These are phyloP conservation scores for Tricholoma terreum DNA, from an alignment of 768 basidiomycete species.

Conservation along the genomic window DNA sequence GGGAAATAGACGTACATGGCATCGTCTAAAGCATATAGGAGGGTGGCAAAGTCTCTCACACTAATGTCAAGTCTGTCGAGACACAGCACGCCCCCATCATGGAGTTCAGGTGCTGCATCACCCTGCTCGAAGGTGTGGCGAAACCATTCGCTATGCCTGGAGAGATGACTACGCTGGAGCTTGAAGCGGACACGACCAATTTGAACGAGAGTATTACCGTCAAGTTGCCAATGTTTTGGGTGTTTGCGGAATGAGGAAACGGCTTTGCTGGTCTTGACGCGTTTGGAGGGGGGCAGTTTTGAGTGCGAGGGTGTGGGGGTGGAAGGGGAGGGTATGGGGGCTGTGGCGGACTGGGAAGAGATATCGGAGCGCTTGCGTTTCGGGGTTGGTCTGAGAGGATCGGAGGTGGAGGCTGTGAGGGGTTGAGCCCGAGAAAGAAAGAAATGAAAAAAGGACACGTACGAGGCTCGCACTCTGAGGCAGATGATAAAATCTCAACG, in stretches of 20 bases:
- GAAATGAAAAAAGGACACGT: neutral
- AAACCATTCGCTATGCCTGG: slow-evolving; percentile 32
- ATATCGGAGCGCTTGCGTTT: neutral
- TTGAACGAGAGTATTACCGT: slow-evolving; percentile 34
- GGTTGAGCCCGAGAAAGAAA: neutral
- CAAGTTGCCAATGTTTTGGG: slow-evolving; percentile 29
- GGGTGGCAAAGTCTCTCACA: slow-evolving; percentile 29
- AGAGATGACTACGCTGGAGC: slow-evolving; percentile 34
- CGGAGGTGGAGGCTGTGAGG: neutral
- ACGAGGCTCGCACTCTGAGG: neutral
- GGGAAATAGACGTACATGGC: slow-evolving; percentile 25
- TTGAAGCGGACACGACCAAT: slow-evolving; percentile 32
- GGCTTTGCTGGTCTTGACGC: neutral
- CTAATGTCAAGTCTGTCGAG: slow-evolving; percentile 19
- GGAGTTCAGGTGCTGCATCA: slow-evolving; percentile 10
- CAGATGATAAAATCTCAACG: neutral
- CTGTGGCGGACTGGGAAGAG: neutral
- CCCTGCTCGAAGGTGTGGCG: slow-evolving; percentile 11
- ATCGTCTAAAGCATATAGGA: slow-evolving; percentile 31
- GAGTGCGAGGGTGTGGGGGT: neutral
- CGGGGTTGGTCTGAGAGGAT: neutral
- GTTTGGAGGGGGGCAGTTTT: neutral
- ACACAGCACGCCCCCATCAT: slow-evolving; percentile 15
- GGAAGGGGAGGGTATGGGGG: neutral
- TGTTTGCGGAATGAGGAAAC: slow-evolving; percentile 1